Evolutionary conservation across 257 asterid species (phyloP).

Genomic region (Capsicum pubescens): DNA sequence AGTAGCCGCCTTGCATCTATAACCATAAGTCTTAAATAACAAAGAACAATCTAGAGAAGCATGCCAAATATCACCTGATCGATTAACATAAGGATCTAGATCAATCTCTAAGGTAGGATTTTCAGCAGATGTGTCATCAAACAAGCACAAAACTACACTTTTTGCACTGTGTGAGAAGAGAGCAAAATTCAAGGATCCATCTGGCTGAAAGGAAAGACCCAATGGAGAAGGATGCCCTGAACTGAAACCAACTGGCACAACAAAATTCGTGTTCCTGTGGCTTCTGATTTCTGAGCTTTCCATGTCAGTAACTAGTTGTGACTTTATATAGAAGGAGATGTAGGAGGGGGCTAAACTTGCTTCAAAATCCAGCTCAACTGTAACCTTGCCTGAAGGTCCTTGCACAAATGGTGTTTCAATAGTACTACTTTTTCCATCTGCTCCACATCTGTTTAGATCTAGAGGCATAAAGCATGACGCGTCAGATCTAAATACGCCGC

Average conservation of each 20-base stretch:
- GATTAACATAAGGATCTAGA: slow-evolving; percentile 86
- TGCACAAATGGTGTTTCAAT: slow-evolving; percentile 60
- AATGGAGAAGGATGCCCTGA: slow-evolving; percentile 78
- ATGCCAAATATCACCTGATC: slow-evolving; percentile 91
- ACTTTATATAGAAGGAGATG: slow-evolving; percentile 64
- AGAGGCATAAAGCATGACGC: slow-evolving; percentile 57
- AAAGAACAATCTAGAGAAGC: slow-evolving; percentile 53
- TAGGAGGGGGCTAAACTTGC: slow-evolving; percentile 70
- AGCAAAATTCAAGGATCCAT: slow-evolving; percentile 72
- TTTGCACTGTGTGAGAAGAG: slow-evolving; percentile 64
- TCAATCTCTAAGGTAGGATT: slow-evolving; percentile 88
- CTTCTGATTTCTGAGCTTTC: slow-evolving; percentile 58
- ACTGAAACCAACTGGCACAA: slow-evolving; percentile 85
- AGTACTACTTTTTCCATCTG: slow-evolving; percentile 38
- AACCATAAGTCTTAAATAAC: slow-evolving; percentile 77
- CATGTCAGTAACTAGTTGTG: slow-evolving; percentile 37
- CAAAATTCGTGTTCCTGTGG: slow-evolving; percentile 69
- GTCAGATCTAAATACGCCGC: slow-evolving; percentile 77
- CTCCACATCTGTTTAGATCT: slow-evolving; percentile 44
- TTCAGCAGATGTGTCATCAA: slow-evolving; percentile 50
- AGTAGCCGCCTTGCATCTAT: slow-evolving; percentile 58
- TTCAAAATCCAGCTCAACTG: slow-evolving; percentile 70
- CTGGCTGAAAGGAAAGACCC: slow-evolving; percentile 66
- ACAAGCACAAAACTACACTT: slow-evolving; percentile 80
- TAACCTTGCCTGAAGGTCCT: slow-evolving; percentile 48